phyloP scores from a whole-genome alignment of 805 yeast genomes.

The Sugiyamaella smithiae region DNA sequence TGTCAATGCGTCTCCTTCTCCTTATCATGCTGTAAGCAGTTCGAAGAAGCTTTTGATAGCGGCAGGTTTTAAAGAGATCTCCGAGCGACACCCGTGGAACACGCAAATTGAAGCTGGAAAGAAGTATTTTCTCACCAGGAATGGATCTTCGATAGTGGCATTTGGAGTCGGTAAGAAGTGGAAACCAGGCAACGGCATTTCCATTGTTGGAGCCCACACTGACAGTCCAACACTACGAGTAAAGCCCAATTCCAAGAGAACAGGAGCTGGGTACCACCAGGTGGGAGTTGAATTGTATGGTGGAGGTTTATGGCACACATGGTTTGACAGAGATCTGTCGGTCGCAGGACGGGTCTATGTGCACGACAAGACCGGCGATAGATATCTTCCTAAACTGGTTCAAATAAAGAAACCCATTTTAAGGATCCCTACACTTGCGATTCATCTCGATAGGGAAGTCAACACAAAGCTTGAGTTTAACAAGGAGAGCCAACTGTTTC shows the following conservation, averaged over 20 bases:
- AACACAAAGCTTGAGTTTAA: conserved; percentile 82
- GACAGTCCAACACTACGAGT: conserved; percentile 91
- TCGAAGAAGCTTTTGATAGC: conserved; percentile 52
- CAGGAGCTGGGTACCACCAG: conserved; percentile 65
- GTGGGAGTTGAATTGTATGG: conserved; percentile 95
- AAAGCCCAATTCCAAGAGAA: conserved; percentile 77
- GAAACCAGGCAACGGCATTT: conserved; percentile 73
- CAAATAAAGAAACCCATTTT: conserved; percentile 80
- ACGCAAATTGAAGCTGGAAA: conserved; percentile 51
- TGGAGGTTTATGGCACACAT: conserved; percentile 93
- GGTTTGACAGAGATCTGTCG: conserved; percentile 94
- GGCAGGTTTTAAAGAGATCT: conserved; percentile 71
- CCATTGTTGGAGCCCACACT: conserved; percentile 94
- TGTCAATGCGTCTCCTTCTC: conserved; percentile 85
- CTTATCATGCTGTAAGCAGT: conserved; percentile 83
- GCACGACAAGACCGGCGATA: conserved; percentile 43
- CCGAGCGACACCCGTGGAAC: conserved; percentile 72
- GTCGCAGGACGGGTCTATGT: conserved; percentile 90
- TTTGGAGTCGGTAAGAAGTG: conserved; percentile 75
- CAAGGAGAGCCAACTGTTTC: conserved; percentile 80
- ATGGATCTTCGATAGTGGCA: conserved; percentile 84
- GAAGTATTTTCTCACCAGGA: conserved; percentile 84
- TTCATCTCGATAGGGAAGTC: conserved; percentile 78
- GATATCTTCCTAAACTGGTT: conserved; percentile 62
- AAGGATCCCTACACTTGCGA: conserved; percentile 92